Percentiles rank a stretch among this genome's conserved stretches.
These are phyloP conservation scores for Pochonia chlamydosporia DNA, from an alignment of 2,329 filamentous ascomycete species.

Conservation along the genomic window DNA sequence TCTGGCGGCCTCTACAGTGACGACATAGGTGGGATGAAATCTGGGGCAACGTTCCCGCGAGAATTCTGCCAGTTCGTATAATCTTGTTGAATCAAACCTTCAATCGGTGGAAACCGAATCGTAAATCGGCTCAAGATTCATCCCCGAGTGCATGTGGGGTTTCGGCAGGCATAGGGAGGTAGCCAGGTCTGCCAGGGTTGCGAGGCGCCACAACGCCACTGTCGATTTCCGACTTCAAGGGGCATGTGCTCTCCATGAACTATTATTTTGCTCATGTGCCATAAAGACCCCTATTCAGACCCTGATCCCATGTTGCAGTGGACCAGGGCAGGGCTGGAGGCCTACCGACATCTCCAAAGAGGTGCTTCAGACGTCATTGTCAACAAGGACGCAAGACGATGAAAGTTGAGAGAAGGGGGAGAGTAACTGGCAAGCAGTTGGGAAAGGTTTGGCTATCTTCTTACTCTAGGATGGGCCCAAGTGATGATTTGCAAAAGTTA, in stretches of 20 bases:
- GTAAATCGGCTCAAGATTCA: too few species aligned
- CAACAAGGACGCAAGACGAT: not conserved
- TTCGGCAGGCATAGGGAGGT: too few species aligned
- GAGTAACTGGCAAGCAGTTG: not conserved
- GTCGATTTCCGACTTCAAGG: not conserved
- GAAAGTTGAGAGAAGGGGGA: not conserved
- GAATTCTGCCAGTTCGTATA: too few species aligned
- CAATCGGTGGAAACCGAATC: too few species aligned
- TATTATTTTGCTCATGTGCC: too few species aligned
- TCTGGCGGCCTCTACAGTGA: not conserved
- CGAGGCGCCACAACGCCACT: not conserved
- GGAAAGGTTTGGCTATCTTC: too few species aligned
- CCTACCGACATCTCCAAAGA: not conserved
- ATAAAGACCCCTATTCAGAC: not conserved
- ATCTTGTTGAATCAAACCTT: too few species aligned
- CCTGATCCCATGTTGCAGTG: not conserved
- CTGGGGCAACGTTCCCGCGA: not conserved
- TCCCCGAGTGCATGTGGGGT: too few species aligned
- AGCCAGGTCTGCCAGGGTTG: too few species aligned
- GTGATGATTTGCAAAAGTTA: too few species aligned
- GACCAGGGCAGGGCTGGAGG: not conserved
- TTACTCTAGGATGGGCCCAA: too few species aligned
- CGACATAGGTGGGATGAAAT: not conserved
- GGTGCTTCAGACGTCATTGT: not conserved
- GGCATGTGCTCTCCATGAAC: too few species aligned